Conservation (phyloP, 768 basidiomycete genomes). For the Termitomyces sp. region DNA sequence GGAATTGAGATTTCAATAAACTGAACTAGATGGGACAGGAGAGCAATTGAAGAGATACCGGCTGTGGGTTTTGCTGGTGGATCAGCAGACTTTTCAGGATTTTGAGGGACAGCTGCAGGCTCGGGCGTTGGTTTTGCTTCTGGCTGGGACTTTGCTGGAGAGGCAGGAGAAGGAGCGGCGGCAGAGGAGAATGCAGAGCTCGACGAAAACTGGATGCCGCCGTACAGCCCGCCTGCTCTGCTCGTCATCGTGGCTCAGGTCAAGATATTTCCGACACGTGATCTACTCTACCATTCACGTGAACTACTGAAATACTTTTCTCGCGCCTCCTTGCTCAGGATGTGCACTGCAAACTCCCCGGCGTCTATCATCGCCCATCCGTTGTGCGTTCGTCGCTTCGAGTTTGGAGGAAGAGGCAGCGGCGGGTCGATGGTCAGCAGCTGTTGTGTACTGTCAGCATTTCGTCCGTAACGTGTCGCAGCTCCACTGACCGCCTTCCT, state of each 20-base stretch:
- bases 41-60: conserved; percentile 57
- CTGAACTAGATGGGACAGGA: conserved; percentile 45
- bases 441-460: conserved; percentile 31
- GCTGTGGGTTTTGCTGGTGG: conserved; percentile 46
- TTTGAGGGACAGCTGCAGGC: conserved; percentile 27
- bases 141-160: conserved; percentile 18
- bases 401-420: conserved; percentile 60
- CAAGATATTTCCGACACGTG: conserved; percentile 14
- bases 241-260: conserved; percentile 56
- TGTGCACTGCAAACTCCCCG: conserved; percentile 77
- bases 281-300: conserved; percentile 23
- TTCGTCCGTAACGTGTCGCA: not conserved
- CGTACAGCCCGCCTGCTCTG: conserved; percentile 82
- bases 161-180: conserved; percentile 27
- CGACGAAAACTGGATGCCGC: conserved; percentile 83
- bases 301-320: conserved; percentile 61
- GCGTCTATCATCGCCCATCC: conserved; percentile 88
- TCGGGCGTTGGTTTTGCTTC: conserved; percentile 25
- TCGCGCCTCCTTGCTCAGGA: conserved; percentile 63
- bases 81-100: conserved; percentile 19
- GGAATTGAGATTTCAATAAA: conserved; percentile 55
- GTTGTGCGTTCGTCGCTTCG: conserved; percentile 56
- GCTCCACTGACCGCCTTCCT: conserved; percentile 61
- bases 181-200: conserved; percentile 52
- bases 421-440: conserved; percentile 58